Conservation (phyloP, 345 rosid genomes). For the Syzygium jambos region DNA sequence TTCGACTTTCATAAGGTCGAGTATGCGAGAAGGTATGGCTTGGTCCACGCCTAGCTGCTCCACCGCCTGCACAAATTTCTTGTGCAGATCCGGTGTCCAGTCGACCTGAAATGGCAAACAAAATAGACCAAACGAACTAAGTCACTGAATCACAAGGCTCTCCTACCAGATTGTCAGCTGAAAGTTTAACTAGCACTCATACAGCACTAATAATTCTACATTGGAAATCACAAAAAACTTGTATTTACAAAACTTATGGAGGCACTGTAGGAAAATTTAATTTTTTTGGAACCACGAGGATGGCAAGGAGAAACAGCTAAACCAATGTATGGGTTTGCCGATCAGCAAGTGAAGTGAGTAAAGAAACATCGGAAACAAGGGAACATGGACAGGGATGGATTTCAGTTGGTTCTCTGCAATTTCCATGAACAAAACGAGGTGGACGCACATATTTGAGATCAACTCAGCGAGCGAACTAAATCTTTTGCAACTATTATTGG, state of each 20-base stretch:
- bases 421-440: not conserved
- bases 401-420: not conserved
- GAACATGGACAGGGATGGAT: not conserved
- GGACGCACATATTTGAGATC: not conserved
- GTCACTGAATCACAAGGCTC: not conserved
- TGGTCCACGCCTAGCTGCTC: conserved; percentile 87
- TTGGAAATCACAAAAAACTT: not conserved
- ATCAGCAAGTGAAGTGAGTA: not conserved
- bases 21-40: conserved; percentile 92
- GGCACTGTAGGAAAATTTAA: not conserved
- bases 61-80: conserved; percentile 82
- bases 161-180: not conserved
- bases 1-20: conserved; percentile 96
- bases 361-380: not conserved
- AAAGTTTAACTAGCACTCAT: not conserved
- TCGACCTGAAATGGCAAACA: conserved; percentile 53
- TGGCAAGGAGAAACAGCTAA: not conserved
- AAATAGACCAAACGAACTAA: not conserved
- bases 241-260: not conserved
- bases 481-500: not conserved
- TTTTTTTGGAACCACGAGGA: not conserved
- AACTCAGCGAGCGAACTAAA: not conserved
- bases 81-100: conserved; percentile 90
- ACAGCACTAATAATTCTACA: not conserved
- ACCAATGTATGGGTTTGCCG: not conserved